Evolutionary conservation across 2,329 filamentous ascomycete genomes (phyloP), one percentile per base, ranked within the genome.

Genomic region (Coniochaeta pulveracea): DNA sequence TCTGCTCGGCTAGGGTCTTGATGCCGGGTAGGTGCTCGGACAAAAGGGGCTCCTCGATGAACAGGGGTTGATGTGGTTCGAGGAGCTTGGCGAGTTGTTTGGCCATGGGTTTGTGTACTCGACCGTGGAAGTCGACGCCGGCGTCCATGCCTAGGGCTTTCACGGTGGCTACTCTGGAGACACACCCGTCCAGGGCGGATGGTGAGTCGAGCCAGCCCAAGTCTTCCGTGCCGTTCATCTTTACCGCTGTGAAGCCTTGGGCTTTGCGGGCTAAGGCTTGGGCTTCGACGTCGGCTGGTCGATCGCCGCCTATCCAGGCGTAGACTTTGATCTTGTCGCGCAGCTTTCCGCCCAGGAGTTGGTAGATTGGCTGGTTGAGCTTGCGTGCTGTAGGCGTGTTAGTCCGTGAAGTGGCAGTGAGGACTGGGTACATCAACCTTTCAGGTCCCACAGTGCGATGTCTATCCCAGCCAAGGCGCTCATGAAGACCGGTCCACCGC

Each of bases 191-290:
- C 0, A 82, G 55, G 1, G 60, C 58, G 0, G 61, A 56, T 2
- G 77, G 76, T 8, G 72, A 73, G 48, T 81, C 77, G 3, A 81
- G 58, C 74, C 75, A 80, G 43, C 69, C 72, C 4, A 80, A 48
- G 43, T 80, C 76, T 47, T 75, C 74, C 1, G 75, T 80, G 4
- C 68, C 76, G 44, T 80, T 80, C 76, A 81, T 80, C 47, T 80
- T 81, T 28, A 80, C 61, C 9, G 64, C 58, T 6, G 50, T 66
- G 48, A 76, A 71, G 3, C 70, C 70, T 53, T 75, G 70, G 11
- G 54, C 56, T 47, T 64, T 63, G 19, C 71, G 58, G 11, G 56
- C 58, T 48, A 65, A 61, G 4, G 68, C 74, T 46, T 71, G 67
- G 3, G 44, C 45, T 40, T 69, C 65, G 14, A 81, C 67, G 46